Conservation (phyloP, 495 filamentous ascomycete genomes). For the Podospora anserina region DNA sequence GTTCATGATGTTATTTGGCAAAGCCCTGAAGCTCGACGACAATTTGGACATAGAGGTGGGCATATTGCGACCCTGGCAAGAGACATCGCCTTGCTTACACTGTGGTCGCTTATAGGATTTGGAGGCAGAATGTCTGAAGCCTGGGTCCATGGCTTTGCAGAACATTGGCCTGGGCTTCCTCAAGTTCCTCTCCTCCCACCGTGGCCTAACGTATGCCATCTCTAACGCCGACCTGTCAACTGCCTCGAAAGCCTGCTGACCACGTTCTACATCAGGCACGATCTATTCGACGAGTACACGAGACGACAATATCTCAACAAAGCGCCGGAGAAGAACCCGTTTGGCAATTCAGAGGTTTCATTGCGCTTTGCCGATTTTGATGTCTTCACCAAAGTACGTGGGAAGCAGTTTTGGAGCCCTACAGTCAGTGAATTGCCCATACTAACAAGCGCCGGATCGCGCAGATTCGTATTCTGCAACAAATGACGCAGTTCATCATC, state of each 20-base stretch:
- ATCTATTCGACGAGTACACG: conserved; percentile 92
- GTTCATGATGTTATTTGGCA: conserved; percentile 86
- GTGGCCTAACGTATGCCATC: conserved; percentile 74
- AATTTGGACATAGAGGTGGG: conserved; percentile 81
- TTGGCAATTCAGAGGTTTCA: conserved; percentile 72
- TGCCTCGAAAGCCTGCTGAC: conserved; percentile 19
- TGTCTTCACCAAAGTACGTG: conserved; percentile 67
- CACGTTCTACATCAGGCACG: conserved; percentile 51
- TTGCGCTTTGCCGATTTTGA: conserved; percentile 77
- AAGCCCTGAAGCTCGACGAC: conserved; percentile 82
- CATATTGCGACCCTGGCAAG: not conserved
- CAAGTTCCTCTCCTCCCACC: conserved; percentile 91
- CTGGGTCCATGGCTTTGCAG: conserved; percentile 67
- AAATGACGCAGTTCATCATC: conserved; percentile 88
- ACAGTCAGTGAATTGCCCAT: not conserved
- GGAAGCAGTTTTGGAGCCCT: not conserved
- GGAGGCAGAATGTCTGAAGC: conserved; percentile 81
- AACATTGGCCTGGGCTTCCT: conserved; percentile 85
- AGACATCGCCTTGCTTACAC: conserved; percentile 5
- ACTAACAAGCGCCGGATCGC: not conserved
- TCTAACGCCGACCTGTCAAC: conserved; percentile 9
- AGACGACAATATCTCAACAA: conserved; percentile 84
- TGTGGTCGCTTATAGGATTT: conserved; percentile 61
- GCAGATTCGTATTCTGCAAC: conserved; percentile 79
- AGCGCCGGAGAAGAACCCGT: conserved; percentile 77